Base-by-base conservation (phyloP, 2,329 filamentous ascomycete species). In the Calonectria fujianensis region DNA sequence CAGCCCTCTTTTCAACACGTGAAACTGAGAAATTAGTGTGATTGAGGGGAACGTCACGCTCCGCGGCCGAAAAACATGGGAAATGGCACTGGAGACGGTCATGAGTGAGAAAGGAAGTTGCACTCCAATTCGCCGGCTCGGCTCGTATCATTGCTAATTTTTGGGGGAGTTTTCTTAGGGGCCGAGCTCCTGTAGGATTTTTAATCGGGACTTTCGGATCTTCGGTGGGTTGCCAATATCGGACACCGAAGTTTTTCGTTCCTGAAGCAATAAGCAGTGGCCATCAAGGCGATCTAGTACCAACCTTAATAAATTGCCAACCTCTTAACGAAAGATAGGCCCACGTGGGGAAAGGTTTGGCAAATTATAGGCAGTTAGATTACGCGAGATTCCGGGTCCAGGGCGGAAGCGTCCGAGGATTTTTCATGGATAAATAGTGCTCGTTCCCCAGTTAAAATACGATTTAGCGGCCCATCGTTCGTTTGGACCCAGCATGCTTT, bases 291-390 rank as follows among this genome's bases (percentile, higher is more conserved):
- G 57, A 61, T 41, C 57, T 61, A 61, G 35, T 37, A 61, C 57
- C 24, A 61, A 61, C 57, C 35, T 61, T 61, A 61, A 61, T 59
- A 61, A 61, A 61, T 61, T 61, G 27, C 13, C 32, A 61, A 16
- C 35, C 57, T 61, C 57, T n/a, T 27, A 27, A 39, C 35, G 57
- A 61, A 39, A 61, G 35, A 61, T 39, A 39, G 35, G 57, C 57
- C 35, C 57, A 61, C 57, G 57, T 61, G 57, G 57, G 57, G 57
- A 29, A 27, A 39, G 4, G 24, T 41, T 41, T 61, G 13, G n/a
- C 57, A 61, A 41, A 29, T 24, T n/a, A 41, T 39, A 41, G 57
- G 35, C 32, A n/a, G 35, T 61, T 61, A 37, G 35, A 24, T 11
- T 61, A 41, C 35, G 35, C 35, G 57, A 59, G 20, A 13, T 59